phyloP scores from a whole-genome alignment of 805 yeast species.

The Zygosaccharomyces bisporus region DNA sequence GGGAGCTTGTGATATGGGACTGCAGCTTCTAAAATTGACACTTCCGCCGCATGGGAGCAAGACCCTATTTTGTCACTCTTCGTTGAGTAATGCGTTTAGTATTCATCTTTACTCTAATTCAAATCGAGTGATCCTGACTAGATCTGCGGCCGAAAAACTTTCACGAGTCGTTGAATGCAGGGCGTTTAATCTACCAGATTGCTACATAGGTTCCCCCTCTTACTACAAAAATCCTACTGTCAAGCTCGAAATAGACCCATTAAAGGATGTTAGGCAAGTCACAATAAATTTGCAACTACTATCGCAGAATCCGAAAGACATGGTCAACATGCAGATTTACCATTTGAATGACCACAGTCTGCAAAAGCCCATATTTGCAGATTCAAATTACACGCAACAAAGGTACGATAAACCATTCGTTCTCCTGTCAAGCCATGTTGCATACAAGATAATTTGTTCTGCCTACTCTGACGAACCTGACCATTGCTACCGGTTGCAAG shows the following conservation, averaged over 20 bases:
- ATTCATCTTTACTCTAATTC: constrained; percentile 22
- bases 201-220: constrained; percentile 5
- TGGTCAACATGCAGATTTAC: constrained; percentile 26
- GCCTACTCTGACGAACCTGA: constrained; percentile 7
- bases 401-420: constrained; percentile 12
- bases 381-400: constrained; percentile 14
- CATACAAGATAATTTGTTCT: constrained; percentile 27
- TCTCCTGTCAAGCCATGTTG: constrained; percentile 20
- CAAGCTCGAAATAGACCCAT: constrained; percentile 13
- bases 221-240: constrained; percentile 28
- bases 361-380: constrained; percentile 22
- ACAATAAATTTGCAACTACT: constrained; percentile 19
- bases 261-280: constrained; percentile 6
- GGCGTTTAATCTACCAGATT: background rate
- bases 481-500: constrained; percentile 13
- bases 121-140: constrained; percentile 6
- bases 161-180: constrained; percentile 2
- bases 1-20: constrained; percentile 39
- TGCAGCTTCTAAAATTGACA: constrained; percentile 34
- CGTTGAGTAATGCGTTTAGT: constrained; percentile 21
- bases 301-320: constrained; percentile 11
- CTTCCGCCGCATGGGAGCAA: constrained; percentile 8
- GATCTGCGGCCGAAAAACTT: constrained; percentile 6
- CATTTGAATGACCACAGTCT: constrained; percentile 21
- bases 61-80: constrained; percentile 28